Evolutionary conservation across 2,329 filamentous ascomycete genomes (phyloP), one percentile per base, ranked within the genome.

Genomic region (Lachnum nothofagi): DNA sequence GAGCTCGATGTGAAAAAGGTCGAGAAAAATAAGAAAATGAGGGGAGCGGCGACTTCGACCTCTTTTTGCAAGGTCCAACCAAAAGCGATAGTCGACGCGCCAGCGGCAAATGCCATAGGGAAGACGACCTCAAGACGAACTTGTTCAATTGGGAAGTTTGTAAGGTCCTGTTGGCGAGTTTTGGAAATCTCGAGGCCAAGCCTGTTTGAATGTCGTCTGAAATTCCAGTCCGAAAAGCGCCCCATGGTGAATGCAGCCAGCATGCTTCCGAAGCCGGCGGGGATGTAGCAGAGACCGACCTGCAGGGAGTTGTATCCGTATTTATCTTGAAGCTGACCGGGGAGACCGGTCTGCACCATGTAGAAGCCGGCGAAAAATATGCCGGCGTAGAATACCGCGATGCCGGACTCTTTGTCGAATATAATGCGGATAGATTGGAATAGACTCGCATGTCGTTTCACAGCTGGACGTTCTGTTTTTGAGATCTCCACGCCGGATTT

Each of bases 181-280:
- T 72, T 50, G 65, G 68, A 41, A 43, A 77, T 68, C 1, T 65
- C 52, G 12, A 78, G 62, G 4, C 70, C 70, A 1, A 42, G 24
- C 8, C 23, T 71, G 60, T 9, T 65, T 63, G 10, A 61, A 60
- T 4, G 77, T 76, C 37, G 73, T 67, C 10, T 66, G 56, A 76
- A 82, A 55, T 78, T 80, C 65, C 70, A 72, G 58, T 83, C 79
- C 9, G 81, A 67, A 1, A 79, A 42, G 19, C 66, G 66, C 8
- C 77, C 73, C 9, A 31, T 22, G 33, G 44, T 5, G 14, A 20
- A 24, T 25, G 16, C 33, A n/a, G 37, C 41, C 6, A 25, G 5
- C 7, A 45, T 38, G 25, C 24, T 31, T 9, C 44, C 49, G 14
- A 17, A 14, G 24, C 52, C 47, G n/a, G 46, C 34, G 7, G 55